phyloP scores from a whole-genome alignment of 2,329 filamentous ascomycete species.

The Decorospora gaudefroyi region DNA sequence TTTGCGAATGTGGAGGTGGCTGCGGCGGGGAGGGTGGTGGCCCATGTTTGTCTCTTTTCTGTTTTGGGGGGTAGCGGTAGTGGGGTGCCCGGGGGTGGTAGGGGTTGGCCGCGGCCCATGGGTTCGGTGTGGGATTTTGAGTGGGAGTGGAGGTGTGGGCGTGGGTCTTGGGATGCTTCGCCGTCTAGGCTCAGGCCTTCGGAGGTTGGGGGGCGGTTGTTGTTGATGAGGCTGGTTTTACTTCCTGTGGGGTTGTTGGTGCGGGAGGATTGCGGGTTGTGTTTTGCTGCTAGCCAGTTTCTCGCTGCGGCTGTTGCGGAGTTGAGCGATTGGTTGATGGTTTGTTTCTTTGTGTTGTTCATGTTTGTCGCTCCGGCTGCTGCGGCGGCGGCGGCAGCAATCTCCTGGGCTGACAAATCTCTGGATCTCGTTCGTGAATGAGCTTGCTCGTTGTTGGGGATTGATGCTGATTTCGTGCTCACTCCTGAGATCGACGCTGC shows the following conservation, averaged over 20 bases:
- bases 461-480: slow-evolving; percentile 18
- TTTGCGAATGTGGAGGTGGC: slow-evolving; percentile 40
- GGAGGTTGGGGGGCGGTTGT: slow-evolving; percentile 15
- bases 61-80: slow-evolving; percentile 70
- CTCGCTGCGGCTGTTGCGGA: slow-evolving; percentile 62
- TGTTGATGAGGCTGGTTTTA: slow-evolving; percentile 19
- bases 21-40: slow-evolving; percentile 58
- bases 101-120: slow-evolving; percentile 79
- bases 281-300: slow-evolving; percentile 61
- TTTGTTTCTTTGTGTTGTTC: slow-evolving; percentile 27
- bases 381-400: slow-evolving; percentile 28
- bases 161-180: slow-evolving; percentile 10
- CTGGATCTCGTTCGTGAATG: slow-evolving; percentile 24
- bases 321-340: slow-evolving; percentile 45
- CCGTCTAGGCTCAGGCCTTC: slow-evolving; percentile 16
- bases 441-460: slow-evolving; percentile 7
- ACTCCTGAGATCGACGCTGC: slow-evolving; percentile 33
- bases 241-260: slow-evolving; percentile 5
- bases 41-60: slow-evolving; percentile 56
- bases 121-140: slow-evolving; percentile 60
- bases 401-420: slow-evolving; percentile 28
- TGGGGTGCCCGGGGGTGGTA: slow-evolving; percentile 80
- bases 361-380: slow-evolving; percentile 23
- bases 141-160: slow-evolving; percentile 8
- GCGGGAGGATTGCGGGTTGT: slow-evolving; percentile 40